These are phyloP conservation scores for Solanum infundibuliforme DNA, from an alignment of 257 asterid species.

Conservation along the genomic window DNA sequence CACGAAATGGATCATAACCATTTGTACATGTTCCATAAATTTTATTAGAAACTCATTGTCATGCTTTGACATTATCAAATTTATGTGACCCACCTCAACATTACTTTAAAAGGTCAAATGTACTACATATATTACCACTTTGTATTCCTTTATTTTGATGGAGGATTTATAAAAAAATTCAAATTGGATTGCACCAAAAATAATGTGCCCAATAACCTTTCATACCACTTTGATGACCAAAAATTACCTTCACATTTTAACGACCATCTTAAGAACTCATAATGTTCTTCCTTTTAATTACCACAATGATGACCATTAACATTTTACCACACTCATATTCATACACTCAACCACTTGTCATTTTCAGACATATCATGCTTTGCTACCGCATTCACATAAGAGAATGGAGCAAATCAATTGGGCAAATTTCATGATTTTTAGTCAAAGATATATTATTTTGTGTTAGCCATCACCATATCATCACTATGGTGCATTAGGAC, in stretches of 20 bases:
- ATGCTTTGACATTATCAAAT: neutral
- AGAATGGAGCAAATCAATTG: neutral
- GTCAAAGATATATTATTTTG: too few relatives aligned
- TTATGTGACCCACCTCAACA: neutral
- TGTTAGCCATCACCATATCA: neutral
- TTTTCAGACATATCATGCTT: neutral
- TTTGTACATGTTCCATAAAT: neutral
- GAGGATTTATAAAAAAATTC: neutral
- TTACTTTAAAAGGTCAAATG: too few relatives aligned
- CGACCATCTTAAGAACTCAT: neutral
- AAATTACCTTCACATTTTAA: neutral
- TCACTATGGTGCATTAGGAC: neutral
- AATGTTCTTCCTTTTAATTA: too few relatives aligned
- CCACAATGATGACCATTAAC: neutral
- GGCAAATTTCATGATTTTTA: neutral
- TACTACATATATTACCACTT: neutral
- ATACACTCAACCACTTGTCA: neutral
- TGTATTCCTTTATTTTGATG: neutral
- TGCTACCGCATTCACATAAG: neutral
- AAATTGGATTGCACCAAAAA: neutral
- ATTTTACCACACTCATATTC: neutral
- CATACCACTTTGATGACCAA: neutral
- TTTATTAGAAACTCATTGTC: neutral
- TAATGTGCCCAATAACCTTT: neutral
- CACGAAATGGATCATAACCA: neutral